Percentiles rank a stretch among this genome's conserved stretches.
These are phyloP conservation scores for Persicaria tinctoria DNA, from an alignment of 148 eudicot genomes.

Conservation along the genomic window DNA sequence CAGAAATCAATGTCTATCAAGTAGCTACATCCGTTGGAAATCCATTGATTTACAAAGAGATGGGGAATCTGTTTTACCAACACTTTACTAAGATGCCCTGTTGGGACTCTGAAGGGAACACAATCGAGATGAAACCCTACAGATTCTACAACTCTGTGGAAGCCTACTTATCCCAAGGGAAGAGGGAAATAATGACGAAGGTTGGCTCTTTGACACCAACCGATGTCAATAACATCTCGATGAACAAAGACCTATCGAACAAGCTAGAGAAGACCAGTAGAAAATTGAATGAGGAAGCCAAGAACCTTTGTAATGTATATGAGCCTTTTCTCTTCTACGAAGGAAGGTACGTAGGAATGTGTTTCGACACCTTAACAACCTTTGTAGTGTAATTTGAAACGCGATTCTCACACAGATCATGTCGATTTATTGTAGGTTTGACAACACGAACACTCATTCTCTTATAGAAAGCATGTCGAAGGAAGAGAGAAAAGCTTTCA, in stretches of 20 bases:
- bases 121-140: too few relatives aligned
- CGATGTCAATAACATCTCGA: too few relatives aligned
- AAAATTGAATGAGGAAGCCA: slow-evolving; percentile 73
- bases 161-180: slow-evolving; percentile 18
- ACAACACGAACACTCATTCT: slow-evolving; percentile 61
- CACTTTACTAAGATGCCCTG: too few relatives aligned
- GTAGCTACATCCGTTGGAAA: too few relatives aligned
- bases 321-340: slow-evolving; percentile 80
- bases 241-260: too few relatives aligned
- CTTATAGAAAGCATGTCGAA: slow-evolving; percentile 76
- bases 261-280: slow-evolving; percentile 18
- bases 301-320: slow-evolving; percentile 68
- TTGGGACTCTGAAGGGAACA: too few relatives aligned
- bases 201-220: too few relatives aligned
- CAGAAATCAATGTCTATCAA: too few relatives aligned
- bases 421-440: slow-evolving; percentile 54
- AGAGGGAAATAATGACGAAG: slow-evolving; percentile 25
- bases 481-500: slow-evolving; percentile 59
- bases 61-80: too few relatives aligned
- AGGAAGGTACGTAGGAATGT: slow-evolving; percentile 53
- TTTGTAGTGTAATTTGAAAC: not conserved
- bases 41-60: too few relatives aligned
- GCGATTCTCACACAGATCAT: not conserved
- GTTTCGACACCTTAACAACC: not conserved
- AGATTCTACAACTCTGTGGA: not conserved